A percentile compares a stretch with the other conserved stretches of the same genome.
Conservation (phyloP, 2,329 filamentous ascomycete species). For the Xylariaceae sp. region DNA sequence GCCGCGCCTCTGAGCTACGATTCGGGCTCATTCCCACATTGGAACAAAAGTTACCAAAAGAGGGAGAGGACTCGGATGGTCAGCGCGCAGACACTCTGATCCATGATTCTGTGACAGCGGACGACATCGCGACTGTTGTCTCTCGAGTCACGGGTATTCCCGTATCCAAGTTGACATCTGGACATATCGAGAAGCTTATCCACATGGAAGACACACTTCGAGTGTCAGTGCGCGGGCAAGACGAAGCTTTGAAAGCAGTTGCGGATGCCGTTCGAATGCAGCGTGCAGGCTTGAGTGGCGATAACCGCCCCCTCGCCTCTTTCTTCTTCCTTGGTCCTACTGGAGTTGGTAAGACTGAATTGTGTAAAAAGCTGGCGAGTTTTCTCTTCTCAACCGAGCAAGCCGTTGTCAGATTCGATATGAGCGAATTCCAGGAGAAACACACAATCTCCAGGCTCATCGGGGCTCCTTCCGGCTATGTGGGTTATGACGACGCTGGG, state of each 20-base stretch:
- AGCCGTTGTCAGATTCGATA: constrained; percentile 91
- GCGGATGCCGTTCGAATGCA: constrained; percentile 93
- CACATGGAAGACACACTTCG: constrained; percentile 91
- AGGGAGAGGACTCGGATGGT: constrained; percentile 49
- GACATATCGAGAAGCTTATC: constrained; percentile 91
- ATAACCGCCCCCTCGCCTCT: constrained; percentile 86
- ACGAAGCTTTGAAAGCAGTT: constrained; percentile 87
- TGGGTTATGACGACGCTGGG: constrained; percentile 94
- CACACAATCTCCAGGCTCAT: constrained; percentile 93
- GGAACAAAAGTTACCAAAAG: constrained; percentile 75
- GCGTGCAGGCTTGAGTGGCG: constrained; percentile 83
- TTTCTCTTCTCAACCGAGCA: constrained; percentile 92
- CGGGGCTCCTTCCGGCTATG: constrained; percentile 88
- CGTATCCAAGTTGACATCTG: constrained; percentile 85
- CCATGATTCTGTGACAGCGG: constrained; percentile 90
- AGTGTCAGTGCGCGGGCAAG: constrained; percentile 83
- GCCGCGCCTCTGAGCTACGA: constrained; percentile 81
- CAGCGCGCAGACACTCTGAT: constrained; percentile 60
- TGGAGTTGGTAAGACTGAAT: constrained; percentile 93
- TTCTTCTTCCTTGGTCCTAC: constrained; percentile 99
- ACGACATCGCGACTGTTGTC: constrained; percentile 91
- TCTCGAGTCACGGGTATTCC: constrained; percentile 91
- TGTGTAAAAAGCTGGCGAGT: constrained; percentile 91
- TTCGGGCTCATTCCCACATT: constrained; percentile 84
- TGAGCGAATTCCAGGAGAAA: constrained; percentile 97